Conservation (phyloP, 2,329 filamentous ascomycete genomes). For the Camillea tinctor region DNA sequence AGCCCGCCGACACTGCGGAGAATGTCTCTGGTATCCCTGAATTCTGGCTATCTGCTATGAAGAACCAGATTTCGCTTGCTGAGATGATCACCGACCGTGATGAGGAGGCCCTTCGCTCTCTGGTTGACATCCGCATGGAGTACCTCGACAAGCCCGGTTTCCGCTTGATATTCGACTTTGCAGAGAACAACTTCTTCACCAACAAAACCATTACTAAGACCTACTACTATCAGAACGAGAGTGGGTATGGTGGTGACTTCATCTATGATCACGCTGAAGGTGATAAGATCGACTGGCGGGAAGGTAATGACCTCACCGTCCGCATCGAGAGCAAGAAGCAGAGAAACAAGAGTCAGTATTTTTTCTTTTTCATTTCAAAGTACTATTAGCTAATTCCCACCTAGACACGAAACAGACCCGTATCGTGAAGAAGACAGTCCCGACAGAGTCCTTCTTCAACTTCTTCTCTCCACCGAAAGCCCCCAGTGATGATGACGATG, state of each 20-base stretch:
- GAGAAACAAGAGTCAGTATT: slow-evolving; percentile 88
- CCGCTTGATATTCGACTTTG: slow-evolving; percentile 96
- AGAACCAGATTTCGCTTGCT: slow-evolving; percentile 95
- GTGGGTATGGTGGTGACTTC: slow-evolving; percentile 96
- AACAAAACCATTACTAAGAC: slow-evolving; percentile 98
- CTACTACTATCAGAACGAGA: slow-evolving; percentile 99
- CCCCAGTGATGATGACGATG: slow-evolving; percentile 65
- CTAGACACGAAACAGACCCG: slow-evolving; percentile 98
- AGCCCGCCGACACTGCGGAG: slow-evolving; percentile 49
- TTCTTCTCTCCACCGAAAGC: slow-evolving; percentile 96
- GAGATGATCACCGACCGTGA: slow-evolving; percentile 99
- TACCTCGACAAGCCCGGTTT: slow-evolving; percentile 98
- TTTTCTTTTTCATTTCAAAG: neutral
- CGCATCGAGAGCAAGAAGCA: slow-evolving; percentile 99
- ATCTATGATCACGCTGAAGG: slow-evolving; percentile 99
- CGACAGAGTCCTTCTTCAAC: slow-evolving; percentile 98
- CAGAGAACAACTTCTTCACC: slow-evolving; percentile 92
- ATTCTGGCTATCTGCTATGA: slow-evolving; percentile 99
- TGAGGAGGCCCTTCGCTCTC: slow-evolving; percentile 85
- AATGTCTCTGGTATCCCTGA: slow-evolving; percentile 83
- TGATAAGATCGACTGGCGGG: slow-evolving; percentile 96
- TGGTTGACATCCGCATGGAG: slow-evolving; percentile 96
- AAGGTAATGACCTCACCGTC: slow-evolving; percentile 88
- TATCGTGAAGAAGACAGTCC: slow-evolving; percentile 98
- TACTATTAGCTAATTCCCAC: slow-evolving; percentile 2